A percentile compares a stretch with the other conserved stretches of the same genome.
These are phyloP conservation scores for Podospora comata DNA, from an alignment of 495 filamentous ascomycete species.

Conservation along the genomic window DNA sequence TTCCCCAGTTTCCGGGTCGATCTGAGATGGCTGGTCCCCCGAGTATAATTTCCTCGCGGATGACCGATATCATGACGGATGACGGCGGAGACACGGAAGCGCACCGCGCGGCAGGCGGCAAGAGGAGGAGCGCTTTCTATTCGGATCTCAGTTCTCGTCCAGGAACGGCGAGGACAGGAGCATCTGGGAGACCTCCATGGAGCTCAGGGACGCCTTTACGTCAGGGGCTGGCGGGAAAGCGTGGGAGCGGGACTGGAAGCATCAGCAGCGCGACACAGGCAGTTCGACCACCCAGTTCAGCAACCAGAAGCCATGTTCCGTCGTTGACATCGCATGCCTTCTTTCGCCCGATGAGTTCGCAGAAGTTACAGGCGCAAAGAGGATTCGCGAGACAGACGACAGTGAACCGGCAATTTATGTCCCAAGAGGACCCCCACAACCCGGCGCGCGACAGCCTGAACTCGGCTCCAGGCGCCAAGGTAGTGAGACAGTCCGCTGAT, in stretches of 20 bases:
- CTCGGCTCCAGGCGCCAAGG: constrained; percentile 44
- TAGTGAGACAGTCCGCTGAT: constrained; percentile 44
- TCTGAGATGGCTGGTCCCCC: constrained; percentile 42
- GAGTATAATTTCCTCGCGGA: constrained; percentile 77
- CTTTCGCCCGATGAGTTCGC: constrained; percentile 95
- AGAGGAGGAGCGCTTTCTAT: constrained; percentile 39
- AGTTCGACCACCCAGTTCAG: constrained; percentile 60
- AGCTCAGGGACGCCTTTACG: constrained; percentile 48
- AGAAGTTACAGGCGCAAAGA: constrained; percentile 88
- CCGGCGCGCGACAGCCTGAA: constrained; percentile 47
- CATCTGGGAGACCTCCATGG: constrained; percentile 52
- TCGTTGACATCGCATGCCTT: constrained; percentile 85
- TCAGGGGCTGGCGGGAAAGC: constrained; percentile 39
- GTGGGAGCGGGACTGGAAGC: constrained; percentile 42
- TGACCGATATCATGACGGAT: constrained; percentile 72
- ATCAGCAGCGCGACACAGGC: constrained; percentile 42
- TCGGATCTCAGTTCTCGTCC: constrained; percentile 50
- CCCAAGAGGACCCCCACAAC: constrained; percentile 32
- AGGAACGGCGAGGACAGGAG: constrained; percentile 46
- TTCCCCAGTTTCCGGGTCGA: constrained; percentile 39
- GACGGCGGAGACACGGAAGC: constrained; percentile 42
- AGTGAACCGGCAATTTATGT: constrained; percentile 36
- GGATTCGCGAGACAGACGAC: constrained; percentile 48
- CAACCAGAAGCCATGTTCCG: constrained; percentile 83
- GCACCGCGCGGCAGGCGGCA: constrained; percentile 34